These are phyloP conservation scores for Colletotrichum sp. DNA, from an alignment of 2,329 filamentous ascomycete species.

Conservation along the genomic window DNA sequence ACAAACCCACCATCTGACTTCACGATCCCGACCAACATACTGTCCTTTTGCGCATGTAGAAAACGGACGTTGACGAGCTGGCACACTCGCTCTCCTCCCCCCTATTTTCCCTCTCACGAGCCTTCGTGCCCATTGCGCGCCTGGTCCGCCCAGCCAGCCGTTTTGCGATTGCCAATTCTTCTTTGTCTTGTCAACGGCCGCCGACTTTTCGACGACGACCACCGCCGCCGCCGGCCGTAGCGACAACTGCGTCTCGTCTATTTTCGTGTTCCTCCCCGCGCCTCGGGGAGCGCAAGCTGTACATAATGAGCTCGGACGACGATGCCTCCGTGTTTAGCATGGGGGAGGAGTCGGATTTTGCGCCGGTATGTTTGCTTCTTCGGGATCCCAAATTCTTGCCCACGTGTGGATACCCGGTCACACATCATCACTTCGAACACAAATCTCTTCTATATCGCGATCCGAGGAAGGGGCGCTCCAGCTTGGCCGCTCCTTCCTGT, in stretches of 20 bases:
- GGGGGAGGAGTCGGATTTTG: conserved; percentile 45
- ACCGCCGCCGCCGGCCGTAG: background rate
- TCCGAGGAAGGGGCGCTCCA: background rate
- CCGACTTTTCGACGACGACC: background rate
- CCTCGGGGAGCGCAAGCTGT: conserved; percentile 7
- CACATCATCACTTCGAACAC: background rate
- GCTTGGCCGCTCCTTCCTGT: background rate
- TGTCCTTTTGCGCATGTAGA: conserved; percentile 13
- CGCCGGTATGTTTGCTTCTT: conserved; percentile 36
- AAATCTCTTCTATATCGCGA: background rate
- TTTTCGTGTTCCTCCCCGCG: conserved; percentile 5
- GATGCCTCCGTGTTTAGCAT: conserved; percentile 48
- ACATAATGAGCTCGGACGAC: conserved; percentile 62
- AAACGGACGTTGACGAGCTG: conserved; percentile 10
- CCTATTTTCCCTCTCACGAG: background rate
- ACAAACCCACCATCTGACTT: background rate
- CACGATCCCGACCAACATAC: background rate
- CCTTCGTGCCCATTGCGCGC: conserved; percentile 15
- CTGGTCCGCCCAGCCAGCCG: conserved; percentile 18
- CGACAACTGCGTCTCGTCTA: background rate
- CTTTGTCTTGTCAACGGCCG: background rate
- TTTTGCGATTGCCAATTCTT: background rate
- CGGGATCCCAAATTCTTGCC: background rate
- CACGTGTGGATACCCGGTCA: background rate
- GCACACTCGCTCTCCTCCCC: conserved; percentile 12